Base-by-base conservation (phyloP, 495 filamentous ascomycete genomes). In the Pyrenula aspistea region DNA sequence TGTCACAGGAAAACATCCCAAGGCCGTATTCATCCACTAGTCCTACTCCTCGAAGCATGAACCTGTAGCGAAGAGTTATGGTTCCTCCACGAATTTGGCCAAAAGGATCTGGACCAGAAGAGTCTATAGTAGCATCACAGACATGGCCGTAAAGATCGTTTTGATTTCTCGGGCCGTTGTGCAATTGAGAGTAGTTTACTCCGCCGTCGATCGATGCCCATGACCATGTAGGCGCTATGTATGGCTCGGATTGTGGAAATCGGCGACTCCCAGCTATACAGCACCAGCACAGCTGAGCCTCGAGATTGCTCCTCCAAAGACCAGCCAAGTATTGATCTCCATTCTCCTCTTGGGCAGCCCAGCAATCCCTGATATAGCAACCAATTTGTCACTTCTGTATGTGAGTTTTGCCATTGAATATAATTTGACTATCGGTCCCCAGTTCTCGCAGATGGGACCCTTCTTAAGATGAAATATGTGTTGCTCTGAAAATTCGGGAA, bases 381-480 rank as follows among this genome's bases (percentile, higher is more conserved):
- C 56, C 12, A 57, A 19, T 53, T 42, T 57, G 24, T 57, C 56
- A 25, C 36, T 24, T 25, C 56, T 55, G 55, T 58, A 62, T 1
- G 65, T 67, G 3, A 71, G 61, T 11, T 61, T 52, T 52, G 50
- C 22, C 22, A 20, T 24, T 52, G 50, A 52, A 52, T 52, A 52
- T 20, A 24, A 10, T 8, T 20, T 20, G n/a, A 52, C 50, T 20
- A 52, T 52, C 10, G n/a, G n/a, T 10, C 20, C n/a, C 50, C 50
- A 52, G 50, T 52, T 21, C 22, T 24, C 22, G 22, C n/a, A 24
- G 19, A 20, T 21, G 19, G 85, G 25, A 77, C 80, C 59, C 85
- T 85, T 2, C 22, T 52, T 52, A 3, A 48, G 47, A 22, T 48
- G 47, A 11, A 2, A 51, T 23, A 12, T 24, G n/a, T 56, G 10